phyloP scores from a whole-genome alignment of 768 basidiomycete species.

The Crucibulum laeve region DNA sequence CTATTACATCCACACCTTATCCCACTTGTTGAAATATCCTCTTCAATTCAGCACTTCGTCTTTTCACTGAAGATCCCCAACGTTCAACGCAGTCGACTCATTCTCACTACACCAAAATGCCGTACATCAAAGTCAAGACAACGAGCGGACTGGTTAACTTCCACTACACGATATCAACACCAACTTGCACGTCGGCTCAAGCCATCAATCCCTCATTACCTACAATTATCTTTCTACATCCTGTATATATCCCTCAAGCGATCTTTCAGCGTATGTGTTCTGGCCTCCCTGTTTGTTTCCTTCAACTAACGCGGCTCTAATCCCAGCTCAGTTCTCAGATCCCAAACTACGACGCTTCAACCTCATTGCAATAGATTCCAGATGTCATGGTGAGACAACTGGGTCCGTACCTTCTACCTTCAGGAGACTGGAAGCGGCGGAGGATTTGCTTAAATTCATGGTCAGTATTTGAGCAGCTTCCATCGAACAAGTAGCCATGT shows the following conservation, averaged over 20 bases:
- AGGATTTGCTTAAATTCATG: constrained; percentile 31
- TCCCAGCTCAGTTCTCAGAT: constrained; percentile 24
- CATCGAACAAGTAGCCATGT: neutral
- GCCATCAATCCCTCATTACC: constrained; percentile 24
- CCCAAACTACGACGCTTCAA: constrained; percentile 31
- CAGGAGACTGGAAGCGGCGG: constrained; percentile 22
- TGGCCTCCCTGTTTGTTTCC: neutral
- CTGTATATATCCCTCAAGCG: constrained; percentile 25
- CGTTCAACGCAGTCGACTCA: neutral
- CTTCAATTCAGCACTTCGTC: neutral
- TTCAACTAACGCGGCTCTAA: constrained; percentile 4
- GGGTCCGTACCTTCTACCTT: constrained; percentile 20
- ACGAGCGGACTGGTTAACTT: constrained; percentile 23
- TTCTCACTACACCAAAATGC: constrained; percentile 17
- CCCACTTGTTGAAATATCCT: neutral
- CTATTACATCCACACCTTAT: no score
- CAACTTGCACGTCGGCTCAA: constrained; percentile 19
- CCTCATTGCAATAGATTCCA: constrained; percentile 26
- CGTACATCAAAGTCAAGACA: constrained; percentile 22
- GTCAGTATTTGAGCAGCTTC: no score
- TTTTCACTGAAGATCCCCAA: neutral
- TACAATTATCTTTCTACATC: constrained; percentile 30
- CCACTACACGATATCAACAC: constrained; percentile 33
- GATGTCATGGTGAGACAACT: constrained; percentile 26
- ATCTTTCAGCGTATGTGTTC: constrained; percentile 27